Percentiles rank a stretch among this genome's conserved stretches.
Evolutionary conservation across 805 yeast species (phyloP).

Genomic region (Starmera caribaea): DNA sequence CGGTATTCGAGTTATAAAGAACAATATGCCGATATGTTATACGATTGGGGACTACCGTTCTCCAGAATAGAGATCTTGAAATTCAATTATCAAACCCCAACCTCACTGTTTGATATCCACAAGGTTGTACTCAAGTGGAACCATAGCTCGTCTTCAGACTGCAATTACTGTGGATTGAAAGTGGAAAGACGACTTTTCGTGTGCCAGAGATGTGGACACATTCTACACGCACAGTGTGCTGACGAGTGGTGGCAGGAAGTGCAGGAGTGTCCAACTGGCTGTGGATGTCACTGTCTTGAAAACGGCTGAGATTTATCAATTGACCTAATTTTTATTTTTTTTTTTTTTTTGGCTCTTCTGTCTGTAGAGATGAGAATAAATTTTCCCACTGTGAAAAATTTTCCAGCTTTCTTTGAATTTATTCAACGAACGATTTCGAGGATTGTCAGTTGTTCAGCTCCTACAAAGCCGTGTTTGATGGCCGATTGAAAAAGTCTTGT

Average conservation of each 20-base stretch:
- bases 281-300: constrained; percentile 66
- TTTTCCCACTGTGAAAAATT: no score
- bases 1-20: constrained; percentile 36
- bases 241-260: constrained; percentile 62
- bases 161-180: constrained; percentile 57
- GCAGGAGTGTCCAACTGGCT: constrained; percentile 70
- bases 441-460: no score
- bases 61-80: constrained; percentile 71
- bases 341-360: no score
- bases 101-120: constrained; percentile 22
- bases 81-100: constrained; percentile 35
- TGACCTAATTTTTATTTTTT: no score
- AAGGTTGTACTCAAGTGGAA: constrained; percentile 19
- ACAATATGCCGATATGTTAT: constrained; percentile 70
- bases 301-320: background rate
- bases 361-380: no score
- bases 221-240: constrained; percentile 73
- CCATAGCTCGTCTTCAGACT: constrained; percentile 28
- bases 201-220: constrained; percentile 71
- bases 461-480: no score
- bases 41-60: constrained; percentile 77
- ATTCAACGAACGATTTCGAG: no score
- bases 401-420: no score
- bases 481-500: no score
- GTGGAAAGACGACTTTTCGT: constrained; percentile 52